phyloP scores from a whole-genome alignment of 495 filamentous ascomycete species.

The Penicillium lividum region DNA sequence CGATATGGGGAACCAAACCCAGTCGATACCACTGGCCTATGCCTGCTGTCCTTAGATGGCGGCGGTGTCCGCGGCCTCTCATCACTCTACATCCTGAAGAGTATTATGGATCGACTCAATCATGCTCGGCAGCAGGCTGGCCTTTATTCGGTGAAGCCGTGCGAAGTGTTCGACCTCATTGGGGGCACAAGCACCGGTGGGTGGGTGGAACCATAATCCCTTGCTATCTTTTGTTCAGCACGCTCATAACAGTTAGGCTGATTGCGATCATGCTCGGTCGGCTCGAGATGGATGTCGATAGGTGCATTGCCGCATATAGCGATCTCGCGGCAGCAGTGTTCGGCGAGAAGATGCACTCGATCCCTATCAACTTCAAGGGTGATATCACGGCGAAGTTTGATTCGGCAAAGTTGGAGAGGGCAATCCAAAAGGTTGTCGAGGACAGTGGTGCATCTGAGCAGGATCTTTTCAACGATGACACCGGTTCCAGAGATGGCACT shows the following conservation, averaged over 20 bases:
- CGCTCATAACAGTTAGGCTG: not conserved
- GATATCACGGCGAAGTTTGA: conserved; percentile 37
- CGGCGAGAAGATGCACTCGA: conserved; percentile 22
- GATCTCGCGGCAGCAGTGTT: conserved; percentile 39
- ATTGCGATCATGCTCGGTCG: conserved; percentile 45
- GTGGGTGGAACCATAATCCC: conserved; percentile 19
- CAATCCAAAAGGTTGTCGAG: not conserved
- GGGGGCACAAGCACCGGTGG: conserved; percentile 45
- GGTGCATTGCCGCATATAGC: conserved; percentile 49
- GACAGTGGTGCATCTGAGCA: too few species aligned
- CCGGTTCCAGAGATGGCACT: too few species aligned
- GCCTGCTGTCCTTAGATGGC: conserved; percentile 51
- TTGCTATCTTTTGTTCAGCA: too few species aligned
- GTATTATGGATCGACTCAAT: conserved; percentile 46
- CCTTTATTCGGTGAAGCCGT: conserved; percentile 31
- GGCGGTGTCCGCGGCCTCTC: conserved; percentile 58
- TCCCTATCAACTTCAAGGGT: conserved; percentile 31
- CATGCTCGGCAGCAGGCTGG: conserved; percentile 13
- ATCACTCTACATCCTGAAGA: conserved; percentile 49
- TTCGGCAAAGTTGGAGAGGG: not conserved
- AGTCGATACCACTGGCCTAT: conserved; percentile 11
- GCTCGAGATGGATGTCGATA: conserved; percentile 46
- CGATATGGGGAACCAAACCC: conserved; percentile 11
- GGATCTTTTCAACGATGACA: not conserved
- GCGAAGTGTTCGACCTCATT: conserved; percentile 49